Evolutionary conservation across 495 filamentous ascomycete species (phyloP).

Genomic region (Aspergillus wentii): DNA sequence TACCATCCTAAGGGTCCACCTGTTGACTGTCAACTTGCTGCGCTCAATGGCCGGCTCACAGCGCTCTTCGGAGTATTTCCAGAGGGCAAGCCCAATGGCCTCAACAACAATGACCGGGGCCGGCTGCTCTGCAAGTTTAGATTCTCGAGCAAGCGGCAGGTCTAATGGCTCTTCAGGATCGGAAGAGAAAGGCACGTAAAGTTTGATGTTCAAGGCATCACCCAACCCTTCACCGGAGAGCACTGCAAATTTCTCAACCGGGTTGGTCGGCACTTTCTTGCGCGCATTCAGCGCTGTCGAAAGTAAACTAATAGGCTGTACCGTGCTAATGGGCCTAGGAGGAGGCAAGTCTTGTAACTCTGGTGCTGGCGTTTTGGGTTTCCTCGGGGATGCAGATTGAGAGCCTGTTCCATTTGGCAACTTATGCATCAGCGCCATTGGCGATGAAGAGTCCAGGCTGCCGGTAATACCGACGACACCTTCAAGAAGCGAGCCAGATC

Average conservation of each 20-base stretch:
- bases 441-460: constrained; percentile 38
- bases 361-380: constrained; percentile 53
- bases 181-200: constrained; percentile 80
- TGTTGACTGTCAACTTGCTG: constrained; percentile 77
- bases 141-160: constrained; percentile 70
- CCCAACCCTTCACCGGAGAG: constrained; percentile 80
- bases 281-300: constrained; percentile 70
- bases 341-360: constrained; percentile 77
- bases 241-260: constrained; percentile 80
- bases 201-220: constrained; percentile 76
- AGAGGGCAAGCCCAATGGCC: constrained; percentile 83
- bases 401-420: constrained; percentile 32
- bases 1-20: constrained; percentile 91
- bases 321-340: constrained; percentile 80
- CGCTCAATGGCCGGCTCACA: constrained; percentile 64
- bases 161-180: constrained; percentile 67
- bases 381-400: constrained; percentile 50
- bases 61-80: constrained; percentile 80
- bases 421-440: constrained; percentile 40
- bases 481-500: constrained; percentile 55
- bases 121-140: constrained; percentile 62
- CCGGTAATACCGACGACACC: constrained; percentile 45
- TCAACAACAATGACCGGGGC: constrained; percentile 79
- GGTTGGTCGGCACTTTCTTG: constrained; percentile 71
- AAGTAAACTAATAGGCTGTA: constrained; percentile 73